Evolutionary conservation across 2,329 filamentous ascomycete genomes (phyloP), one percentile per base, ranked within the genome.

Genomic region (Penicillium rolfsii): DNA sequence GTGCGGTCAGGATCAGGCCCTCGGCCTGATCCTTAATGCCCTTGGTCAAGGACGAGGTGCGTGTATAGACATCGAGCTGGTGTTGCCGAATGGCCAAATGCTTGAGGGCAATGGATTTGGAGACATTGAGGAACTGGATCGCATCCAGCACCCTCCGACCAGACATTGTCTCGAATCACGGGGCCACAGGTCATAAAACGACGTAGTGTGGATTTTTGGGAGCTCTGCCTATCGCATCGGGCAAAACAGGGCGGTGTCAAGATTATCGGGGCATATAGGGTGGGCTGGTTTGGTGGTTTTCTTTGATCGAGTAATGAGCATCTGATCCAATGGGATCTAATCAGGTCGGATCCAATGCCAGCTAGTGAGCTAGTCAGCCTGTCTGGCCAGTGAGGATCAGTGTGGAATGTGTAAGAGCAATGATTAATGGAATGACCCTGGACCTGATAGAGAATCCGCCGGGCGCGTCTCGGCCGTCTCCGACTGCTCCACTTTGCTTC

Each of bases 121-220:
- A 89, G 73, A 87, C 90, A 80, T 84, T 87, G 75, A 89, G 82
- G 65, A 93, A 82, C 62, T 88, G 85, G 67, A 88, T 86, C 69
- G 90, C 80, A 79, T 93, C 91, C 73, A 93, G 72, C 83, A 86
- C 79, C 85, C 88, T 79, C 84, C 85, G 83, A 59, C 83, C 83
- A 57, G 82, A 80, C 83, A 85, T 85, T 50, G 53, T 41, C 50
- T 5, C 24, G 36, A 30, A 24, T 54, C 52, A 41, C 55, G 26
- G 40, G 54, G 30, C 33, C 12, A 46, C 22, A 24, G 35, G 35
- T 53, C 33, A 26, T 7, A 9, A 9, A 24, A 22, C 22, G 45
- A 28, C 28, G 22, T 54, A 36, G 33, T 35, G 53, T 46, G 40
- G 41, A 46, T 45, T 55, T 22, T 41, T 12, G 16, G 52, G 30